These are phyloP conservation scores for Flaveria brownii DNA, from an alignment of 129 eudicot species.

Conservation along the genomic window DNA sequence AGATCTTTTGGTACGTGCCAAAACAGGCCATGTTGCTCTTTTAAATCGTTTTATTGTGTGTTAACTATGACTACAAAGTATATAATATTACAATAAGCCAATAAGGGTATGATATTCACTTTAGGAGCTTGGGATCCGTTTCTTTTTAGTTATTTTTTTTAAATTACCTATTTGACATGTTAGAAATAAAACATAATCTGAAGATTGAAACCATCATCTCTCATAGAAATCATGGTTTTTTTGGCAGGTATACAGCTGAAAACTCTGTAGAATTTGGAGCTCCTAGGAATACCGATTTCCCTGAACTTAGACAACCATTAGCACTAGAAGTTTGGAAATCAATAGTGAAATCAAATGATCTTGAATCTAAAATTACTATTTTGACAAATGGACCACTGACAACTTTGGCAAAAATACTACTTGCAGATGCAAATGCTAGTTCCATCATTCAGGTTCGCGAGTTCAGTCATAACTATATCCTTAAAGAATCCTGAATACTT, in stretches of 20 bases:
- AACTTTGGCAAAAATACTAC: constrained; percentile 61
- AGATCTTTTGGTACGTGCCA: neutral
- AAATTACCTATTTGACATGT: neutral
- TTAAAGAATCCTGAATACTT: neutral
- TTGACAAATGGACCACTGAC: constrained; percentile 84
- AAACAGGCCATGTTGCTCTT: neutral
- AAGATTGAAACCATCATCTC: neutral
- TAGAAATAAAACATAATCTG: neutral
- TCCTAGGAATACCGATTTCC: constrained; percentile 70
- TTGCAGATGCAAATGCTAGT: constrained; percentile 45
- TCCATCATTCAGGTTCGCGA: constrained; percentile 58
- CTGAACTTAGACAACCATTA: constrained; percentile 71
- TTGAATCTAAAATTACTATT: constrained; percentile 57
- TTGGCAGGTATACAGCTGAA: constrained; percentile 72
- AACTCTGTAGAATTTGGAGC: constrained; percentile 67
- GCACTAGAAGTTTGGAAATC: constrained; percentile 74
- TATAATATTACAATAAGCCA: neutral
- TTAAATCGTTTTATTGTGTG: neutral
- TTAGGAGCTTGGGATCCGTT: neutral
- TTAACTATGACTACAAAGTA: constrained; percentile 1
- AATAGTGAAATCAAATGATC: constrained; percentile 42
- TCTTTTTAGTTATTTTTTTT: neutral
- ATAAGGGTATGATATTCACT: neutral
- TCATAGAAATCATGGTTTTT: neutral
- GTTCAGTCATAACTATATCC: neutral